These are phyloP conservation scores for Diaporthe humulicola DNA, from an alignment of 2,329 filamentous ascomycete species.

Conservation along the genomic window DNA sequence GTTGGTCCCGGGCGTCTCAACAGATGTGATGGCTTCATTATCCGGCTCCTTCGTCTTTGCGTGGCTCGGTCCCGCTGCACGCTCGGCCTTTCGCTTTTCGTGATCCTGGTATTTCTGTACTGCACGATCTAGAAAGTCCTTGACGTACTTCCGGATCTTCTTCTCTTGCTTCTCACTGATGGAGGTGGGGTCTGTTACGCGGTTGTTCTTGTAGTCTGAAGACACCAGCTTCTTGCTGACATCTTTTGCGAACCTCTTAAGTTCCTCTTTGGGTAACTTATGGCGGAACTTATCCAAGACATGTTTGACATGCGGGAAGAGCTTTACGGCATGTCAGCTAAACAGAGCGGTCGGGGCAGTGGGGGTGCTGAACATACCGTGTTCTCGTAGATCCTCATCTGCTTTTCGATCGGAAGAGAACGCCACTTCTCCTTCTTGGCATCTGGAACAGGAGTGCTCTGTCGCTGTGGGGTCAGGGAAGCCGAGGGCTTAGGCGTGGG, in stretches of 20 bases:
- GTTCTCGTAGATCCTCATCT: constrained; percentile 95
- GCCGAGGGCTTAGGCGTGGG: constrained; percentile 65
- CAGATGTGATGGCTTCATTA: constrained; percentile 40
- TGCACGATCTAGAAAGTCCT: constrained; percentile 89
- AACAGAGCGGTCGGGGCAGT: neutral
- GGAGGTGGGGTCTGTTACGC: constrained; percentile 83
- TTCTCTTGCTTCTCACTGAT: constrained; percentile 83
- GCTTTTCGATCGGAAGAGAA: constrained; percentile 80
- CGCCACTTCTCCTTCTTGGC: constrained; percentile 80
- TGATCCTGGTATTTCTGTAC: constrained; percentile 79
- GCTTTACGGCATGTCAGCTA: constrained; percentile 58
- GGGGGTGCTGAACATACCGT: constrained; percentile 72
- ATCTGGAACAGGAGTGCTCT: constrained; percentile 67
- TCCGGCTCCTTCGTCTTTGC: constrained; percentile 42
- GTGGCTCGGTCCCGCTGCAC: constrained; percentile 45
- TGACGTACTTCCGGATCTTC: constrained; percentile 86
- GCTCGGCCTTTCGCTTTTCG: constrained; percentile 73
- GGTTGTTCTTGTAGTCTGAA: constrained; percentile 90
- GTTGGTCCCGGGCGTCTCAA: constrained; percentile 43
- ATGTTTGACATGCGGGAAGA: constrained; percentile 87
- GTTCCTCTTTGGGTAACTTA: constrained; percentile 85
- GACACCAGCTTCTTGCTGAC: constrained; percentile 90
- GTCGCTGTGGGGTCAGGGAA: constrained; percentile 75
- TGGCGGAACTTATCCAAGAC: constrained; percentile 89
- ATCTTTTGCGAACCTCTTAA: constrained; percentile 74